phyloP scores from a whole-genome alignment of 108 stramenopile species.

The Nitzschia sp. region DNA sequence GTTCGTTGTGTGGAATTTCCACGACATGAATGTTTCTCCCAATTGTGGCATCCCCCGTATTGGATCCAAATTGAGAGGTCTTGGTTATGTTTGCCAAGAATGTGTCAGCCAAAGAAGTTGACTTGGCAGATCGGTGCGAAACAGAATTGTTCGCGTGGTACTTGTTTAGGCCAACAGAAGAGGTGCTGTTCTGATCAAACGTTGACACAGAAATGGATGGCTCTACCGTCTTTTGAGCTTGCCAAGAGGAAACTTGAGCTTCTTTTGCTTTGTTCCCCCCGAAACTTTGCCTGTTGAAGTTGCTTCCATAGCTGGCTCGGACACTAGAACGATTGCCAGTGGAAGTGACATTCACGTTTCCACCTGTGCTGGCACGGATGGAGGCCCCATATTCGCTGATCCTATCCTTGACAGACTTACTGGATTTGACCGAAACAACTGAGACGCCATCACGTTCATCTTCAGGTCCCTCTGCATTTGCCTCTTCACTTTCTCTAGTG shows the following conservation, averaged over 20 bases:
- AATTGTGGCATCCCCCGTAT: not conserved
- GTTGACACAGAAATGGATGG: not conserved
- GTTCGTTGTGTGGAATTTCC: slow-evolving; percentile 7
- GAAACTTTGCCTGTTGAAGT: not conserved
- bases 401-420: slow-evolving; percentile 5
- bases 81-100: not conserved
- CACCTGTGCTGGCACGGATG: not conserved
- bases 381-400: slow-evolving; percentile 3
- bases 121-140: slow-evolving; percentile 9
- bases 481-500: not conserved
- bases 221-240: not conserved
- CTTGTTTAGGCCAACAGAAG: not conserved
- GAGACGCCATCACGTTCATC: slow-evolving; percentile 16
- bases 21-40: slow-evolving; percentile 1
- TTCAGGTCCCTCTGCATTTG: not conserved
- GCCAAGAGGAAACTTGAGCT: not conserved
- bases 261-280: not conserved
- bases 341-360: not conserved
- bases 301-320: slow-evolving; percentile 2
- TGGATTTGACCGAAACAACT: slow-evolving; percentile 8
- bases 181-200: slow-evolving; percentile 4
- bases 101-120: not conserved
- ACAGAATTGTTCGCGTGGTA: not conserved
- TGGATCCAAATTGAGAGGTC: not conserved
- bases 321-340: slow-evolving; percentile 2